These are phyloP conservation scores for Tylopilus felleus DNA, from an alignment of 768 basidiomycete species.

Conservation along the genomic window DNA sequence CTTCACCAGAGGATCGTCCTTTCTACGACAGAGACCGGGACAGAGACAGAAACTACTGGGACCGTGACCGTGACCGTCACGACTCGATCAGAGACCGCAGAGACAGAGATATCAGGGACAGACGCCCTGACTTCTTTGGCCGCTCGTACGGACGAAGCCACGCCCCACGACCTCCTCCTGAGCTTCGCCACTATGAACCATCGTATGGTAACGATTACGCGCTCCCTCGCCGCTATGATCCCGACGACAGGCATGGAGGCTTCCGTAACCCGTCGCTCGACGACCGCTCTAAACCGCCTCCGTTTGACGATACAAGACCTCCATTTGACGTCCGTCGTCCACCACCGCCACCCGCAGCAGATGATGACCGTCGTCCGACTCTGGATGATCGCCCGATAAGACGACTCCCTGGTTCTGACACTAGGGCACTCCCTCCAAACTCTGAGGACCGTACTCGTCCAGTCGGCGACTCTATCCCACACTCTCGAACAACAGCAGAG, in stretches of 20 bases:
- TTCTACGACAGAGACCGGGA: conserved; percentile 35
- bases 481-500: conserved; percentile 13
- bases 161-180: conserved; percentile 42
- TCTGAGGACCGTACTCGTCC: conserved; percentile 23
- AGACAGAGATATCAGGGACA: conserved; percentile 34
- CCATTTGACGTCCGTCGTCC: conserved; percentile 29
- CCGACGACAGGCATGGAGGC: conserved; percentile 28
- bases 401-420: conserved; percentile 23
- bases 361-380: conserved; percentile 24
- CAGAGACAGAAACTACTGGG: conserved; percentile 28
- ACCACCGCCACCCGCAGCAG: conserved; percentile 2
- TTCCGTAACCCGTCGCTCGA: conserved; percentile 19
- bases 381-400: conserved; percentile 34
- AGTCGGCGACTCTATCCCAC: conserved; percentile 18
- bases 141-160: conserved; percentile 40
- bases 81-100: conserved; percentile 26
- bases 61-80: conserved; percentile 35
- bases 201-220: conserved; percentile 35
- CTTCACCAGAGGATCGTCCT: conserved; percentile 30
- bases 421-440: conserved; percentile 10
- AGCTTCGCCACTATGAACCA: conserved; percentile 48
- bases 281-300: conserved; percentile 24
- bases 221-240: conserved; percentile 34
- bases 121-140: conserved; percentile 36
- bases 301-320: conserved; percentile 31